Conservation (phyloP, 2,329 filamentous ascomycete genomes). For the Fusarium penzigii region DNA sequence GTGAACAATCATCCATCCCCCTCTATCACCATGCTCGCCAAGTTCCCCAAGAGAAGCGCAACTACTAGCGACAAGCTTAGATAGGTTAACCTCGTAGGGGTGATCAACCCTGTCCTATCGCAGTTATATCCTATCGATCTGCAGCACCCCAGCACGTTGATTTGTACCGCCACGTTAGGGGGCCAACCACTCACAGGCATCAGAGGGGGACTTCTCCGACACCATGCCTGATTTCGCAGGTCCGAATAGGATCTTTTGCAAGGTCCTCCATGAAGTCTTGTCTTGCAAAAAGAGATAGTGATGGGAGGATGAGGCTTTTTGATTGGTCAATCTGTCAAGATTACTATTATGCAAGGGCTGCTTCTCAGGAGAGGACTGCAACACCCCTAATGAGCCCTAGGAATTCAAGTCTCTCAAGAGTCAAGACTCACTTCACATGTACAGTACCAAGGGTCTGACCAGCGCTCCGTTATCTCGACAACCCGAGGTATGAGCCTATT, state of each 20-base stretch:
- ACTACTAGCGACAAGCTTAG: too few relatives aligned
- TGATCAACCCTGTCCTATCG: slow-evolving; percentile 7
- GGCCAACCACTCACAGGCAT: slow-evolving; percentile 12
- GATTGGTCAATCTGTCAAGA: background rate
- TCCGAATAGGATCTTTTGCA: slow-evolving; percentile 4
- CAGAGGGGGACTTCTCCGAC: background rate
- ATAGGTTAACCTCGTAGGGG: background rate
- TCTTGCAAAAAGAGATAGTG: background rate
- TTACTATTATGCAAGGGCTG: background rate
- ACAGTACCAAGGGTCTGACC: too few relatives aligned
- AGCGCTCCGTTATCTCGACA: too few relatives aligned
- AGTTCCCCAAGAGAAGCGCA: background rate
- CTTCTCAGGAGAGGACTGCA: background rate
- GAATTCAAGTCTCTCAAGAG: too few relatives aligned
- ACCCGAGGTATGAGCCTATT: too few relatives aligned
- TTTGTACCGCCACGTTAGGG: slow-evolving; percentile 20
- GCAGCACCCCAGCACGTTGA: slow-evolving; percentile 27
- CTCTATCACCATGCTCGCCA: slow-evolving; percentile 2
- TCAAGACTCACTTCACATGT: too few relatives aligned
- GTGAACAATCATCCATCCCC: too few relatives aligned
- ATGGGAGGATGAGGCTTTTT: background rate
- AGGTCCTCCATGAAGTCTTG: background rate
- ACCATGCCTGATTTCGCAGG: slow-evolving; percentile 31
- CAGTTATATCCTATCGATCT: slow-evolving; percentile 26
- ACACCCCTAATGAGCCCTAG: background rate